These are phyloP conservation scores for Colletotrichum lini DNA, from an alignment of 2,329 filamentous ascomycete species.

Conservation along the genomic window DNA sequence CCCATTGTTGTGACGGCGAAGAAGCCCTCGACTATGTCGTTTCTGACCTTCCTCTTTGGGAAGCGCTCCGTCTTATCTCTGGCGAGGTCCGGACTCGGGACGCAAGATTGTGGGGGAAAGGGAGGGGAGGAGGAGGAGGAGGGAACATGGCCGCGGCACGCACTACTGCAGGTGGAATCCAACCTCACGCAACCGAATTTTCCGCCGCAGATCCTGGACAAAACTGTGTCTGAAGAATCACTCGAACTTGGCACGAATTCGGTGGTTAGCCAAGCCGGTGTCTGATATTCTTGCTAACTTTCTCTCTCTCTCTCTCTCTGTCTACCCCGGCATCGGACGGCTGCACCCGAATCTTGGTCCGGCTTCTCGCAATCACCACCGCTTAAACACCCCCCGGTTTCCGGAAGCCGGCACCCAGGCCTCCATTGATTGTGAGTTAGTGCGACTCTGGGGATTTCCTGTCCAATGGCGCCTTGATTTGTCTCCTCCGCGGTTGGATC, in stretches of 20 bases:
- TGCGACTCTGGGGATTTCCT: background rate
- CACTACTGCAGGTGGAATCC: slow-evolving; percentile 40
- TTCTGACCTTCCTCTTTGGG: slow-evolving; percentile 36
- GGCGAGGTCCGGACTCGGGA: slow-evolving; percentile 1
- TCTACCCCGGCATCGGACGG: background rate
- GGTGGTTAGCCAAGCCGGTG: slow-evolving; percentile 6
- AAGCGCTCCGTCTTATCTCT: slow-evolving; percentile 33
- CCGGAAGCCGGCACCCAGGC: slow-evolving; percentile 23
- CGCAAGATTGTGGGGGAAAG: slow-evolving; percentile 16
- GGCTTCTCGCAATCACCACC: background rate
- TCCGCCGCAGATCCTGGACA: slow-evolving; percentile 23
- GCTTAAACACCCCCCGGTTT: background rate
- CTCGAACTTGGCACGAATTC: background rate
- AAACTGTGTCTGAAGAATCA: background rate
- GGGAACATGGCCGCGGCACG: background rate
- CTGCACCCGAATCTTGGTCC: background rate
- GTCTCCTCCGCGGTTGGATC: slow-evolving; percentile 15
- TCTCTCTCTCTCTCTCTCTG: background rate
- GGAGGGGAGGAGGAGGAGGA: too few species aligned
- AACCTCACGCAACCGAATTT: slow-evolving; percentile 7
- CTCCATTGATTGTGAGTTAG: background rate
- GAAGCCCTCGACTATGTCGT: background rate
- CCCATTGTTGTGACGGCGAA: background rate
- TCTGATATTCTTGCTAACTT: background rate
- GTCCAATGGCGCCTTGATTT: slow-evolving; percentile 18